Evolutionary conservation across 2,329 filamentous ascomycete genomes (phyloP).

Genomic region (Xylaria sp.): DNA sequence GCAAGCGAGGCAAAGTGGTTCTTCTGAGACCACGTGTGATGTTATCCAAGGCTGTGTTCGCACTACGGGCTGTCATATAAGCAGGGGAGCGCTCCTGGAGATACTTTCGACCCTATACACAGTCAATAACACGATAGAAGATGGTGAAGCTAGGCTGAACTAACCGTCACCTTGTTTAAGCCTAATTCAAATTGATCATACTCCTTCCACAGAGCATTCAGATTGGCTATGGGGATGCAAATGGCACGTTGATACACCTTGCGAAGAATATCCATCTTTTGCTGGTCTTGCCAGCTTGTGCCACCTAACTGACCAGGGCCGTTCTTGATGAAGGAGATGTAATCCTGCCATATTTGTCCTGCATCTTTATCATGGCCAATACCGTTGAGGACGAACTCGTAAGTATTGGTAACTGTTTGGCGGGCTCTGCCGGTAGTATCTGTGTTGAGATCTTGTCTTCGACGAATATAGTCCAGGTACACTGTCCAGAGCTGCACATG

Average conservation of each 20-base stretch:
- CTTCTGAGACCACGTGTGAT: conserved; percentile 81
- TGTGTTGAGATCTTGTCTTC: conserved; percentile 82
- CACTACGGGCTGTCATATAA: conserved; percentile 96
- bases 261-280: conserved; percentile 94
- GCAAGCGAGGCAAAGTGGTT: conserved; percentile 81
- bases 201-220: conserved; percentile 93
- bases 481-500: conserved; percentile 91
- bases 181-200: conserved; percentile 97
- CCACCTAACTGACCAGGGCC: conserved; percentile 89
- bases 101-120: conserved; percentile 84
- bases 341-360: conserved; percentile 91
- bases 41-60: conserved; percentile 90
- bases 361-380: conserved; percentile 93
- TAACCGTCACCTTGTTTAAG: conserved; percentile 89
- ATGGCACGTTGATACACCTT: conserved; percentile 94
- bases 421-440: conserved; percentile 82
- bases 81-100: conserved; percentile 90
- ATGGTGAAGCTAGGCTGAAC: conserved; percentile 45
- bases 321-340: conserved; percentile 90
- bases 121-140: conserved; percentile 38
- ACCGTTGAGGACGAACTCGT: conserved; percentile 90
- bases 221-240: conserved; percentile 82
- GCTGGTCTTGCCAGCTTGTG: conserved; percentile 92
- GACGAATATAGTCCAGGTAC: conserved; percentile 94
- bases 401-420: conserved; percentile 82